Conservation (phyloP, 139 green algal genomes). For the Auxenochlorella pyrenoidosa region DNA sequence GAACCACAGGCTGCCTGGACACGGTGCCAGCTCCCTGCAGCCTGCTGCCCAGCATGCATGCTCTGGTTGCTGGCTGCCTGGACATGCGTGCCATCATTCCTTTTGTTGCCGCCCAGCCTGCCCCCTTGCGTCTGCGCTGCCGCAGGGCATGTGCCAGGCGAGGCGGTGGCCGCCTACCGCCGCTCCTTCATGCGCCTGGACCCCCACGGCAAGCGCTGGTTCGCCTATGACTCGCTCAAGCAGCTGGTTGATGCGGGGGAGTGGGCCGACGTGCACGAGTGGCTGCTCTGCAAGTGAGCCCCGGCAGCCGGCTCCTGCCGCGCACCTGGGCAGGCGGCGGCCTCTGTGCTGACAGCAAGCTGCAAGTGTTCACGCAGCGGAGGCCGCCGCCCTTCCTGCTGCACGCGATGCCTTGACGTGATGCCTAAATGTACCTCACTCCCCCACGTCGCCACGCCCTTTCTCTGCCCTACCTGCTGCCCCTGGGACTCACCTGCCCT, state of each 20-base stretch:
- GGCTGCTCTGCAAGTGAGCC: constrained; percentile 11
- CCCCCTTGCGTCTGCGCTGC: not conserved
- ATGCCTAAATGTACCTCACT: too few relatives aligned
- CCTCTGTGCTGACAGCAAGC: too few relatives aligned
- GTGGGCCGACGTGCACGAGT: constrained; percentile 8
- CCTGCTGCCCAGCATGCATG: not conserved
- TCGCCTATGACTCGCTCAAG: constrained; percentile 6
- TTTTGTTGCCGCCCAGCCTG: too few relatives aligned
- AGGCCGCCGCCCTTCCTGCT: too few relatives aligned
- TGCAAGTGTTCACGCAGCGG: too few relatives aligned
- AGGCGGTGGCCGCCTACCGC: not conserved
- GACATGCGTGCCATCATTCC: not conserved
- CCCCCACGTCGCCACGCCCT: too few relatives aligned
- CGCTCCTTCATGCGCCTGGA: constrained; percentile 15
- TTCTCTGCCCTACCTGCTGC: too few relatives aligned
- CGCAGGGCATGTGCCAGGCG: not conserved
- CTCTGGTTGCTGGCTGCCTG: not conserved
- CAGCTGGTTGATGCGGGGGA: not conserved
- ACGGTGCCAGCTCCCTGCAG: not conserved
- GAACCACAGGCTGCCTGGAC: not conserved
- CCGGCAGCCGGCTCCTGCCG: not conserved
- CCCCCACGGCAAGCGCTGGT: constrained; percentile 6
- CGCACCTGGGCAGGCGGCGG: too few relatives aligned
- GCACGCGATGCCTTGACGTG: not conserved
- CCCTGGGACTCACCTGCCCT: too few relatives aligned